These are phyloP conservation scores for Psidium guajava DNA, from an alignment of 345 rosid species.

Conservation along the genomic window DNA sequence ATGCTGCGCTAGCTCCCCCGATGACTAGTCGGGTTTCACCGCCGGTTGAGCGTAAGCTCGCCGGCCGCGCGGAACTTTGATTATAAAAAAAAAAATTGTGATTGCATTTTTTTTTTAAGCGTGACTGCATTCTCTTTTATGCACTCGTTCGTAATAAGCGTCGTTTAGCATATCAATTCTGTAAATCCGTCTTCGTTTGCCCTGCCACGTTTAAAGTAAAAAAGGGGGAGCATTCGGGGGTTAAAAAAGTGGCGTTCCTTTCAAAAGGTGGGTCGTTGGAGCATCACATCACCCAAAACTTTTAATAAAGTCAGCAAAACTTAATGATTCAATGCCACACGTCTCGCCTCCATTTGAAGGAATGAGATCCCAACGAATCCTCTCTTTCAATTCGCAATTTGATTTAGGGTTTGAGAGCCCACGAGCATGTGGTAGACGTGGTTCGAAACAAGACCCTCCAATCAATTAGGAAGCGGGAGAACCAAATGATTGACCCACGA, in stretches of 20 bases:
- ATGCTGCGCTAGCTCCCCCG: too few relatives aligned
- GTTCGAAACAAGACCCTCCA: neutral
- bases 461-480: neutral
- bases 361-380: neutral
- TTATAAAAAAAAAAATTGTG: too few relatives aligned
- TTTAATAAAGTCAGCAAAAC: neutral
- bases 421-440: neutral
- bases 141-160: neutral
- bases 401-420: neutral
- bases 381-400: neutral
- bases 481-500: neutral
- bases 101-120: neutral
- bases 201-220: rapidly evolving
- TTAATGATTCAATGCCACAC: neutral
- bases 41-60: too few relatives aligned
- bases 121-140: neutral
- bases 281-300: neutral
- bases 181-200: neutral
- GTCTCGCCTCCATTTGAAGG: neutral
- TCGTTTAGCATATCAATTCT: neutral
- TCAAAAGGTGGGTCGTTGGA: neutral
- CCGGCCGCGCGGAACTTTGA: too few relatives aligned
- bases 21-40: too few relatives aligned
- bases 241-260: too few relatives aligned
- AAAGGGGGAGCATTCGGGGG: too few relatives aligned